Evolutionary conservation across 371 early-diverging fungal species (phyloP).

Genomic region (Saksenaea vasiformis): DNA sequence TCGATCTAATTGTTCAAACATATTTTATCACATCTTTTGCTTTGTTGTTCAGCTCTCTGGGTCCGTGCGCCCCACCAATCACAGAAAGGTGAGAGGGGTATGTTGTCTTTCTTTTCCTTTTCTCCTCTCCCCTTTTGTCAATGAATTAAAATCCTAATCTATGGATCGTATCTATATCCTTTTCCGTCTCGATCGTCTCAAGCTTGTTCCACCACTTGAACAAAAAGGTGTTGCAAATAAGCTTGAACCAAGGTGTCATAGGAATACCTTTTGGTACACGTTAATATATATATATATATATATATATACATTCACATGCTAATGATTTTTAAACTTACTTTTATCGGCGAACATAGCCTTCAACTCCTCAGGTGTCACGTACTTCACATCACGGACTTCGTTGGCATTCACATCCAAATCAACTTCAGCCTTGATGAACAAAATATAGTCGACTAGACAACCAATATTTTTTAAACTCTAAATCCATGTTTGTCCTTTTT

Average conservation of each 20-base stretch:
- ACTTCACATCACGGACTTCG: slow-evolving; percentile 78
- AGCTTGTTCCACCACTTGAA: slow-evolving; percentile 95
- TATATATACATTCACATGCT: neutral
- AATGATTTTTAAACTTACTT: slow-evolving; percentile 36
- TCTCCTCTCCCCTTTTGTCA: too few species aligned
- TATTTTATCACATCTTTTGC: neutral
- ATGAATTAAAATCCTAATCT: slow-evolving; percentile 55
- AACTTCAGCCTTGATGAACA: slow-evolving; percentile 77
- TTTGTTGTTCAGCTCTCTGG: neutral
- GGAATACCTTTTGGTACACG: slow-evolving; percentile 42
- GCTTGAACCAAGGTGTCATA: slow-evolving; percentile 96
- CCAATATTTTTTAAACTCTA: neutral
- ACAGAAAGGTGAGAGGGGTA: neutral
- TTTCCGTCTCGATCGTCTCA: slow-evolving; percentile 65
- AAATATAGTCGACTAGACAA: slow-evolving; percentile 82
- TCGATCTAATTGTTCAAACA: neutral
- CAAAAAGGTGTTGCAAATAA: slow-evolving; percentile 89
- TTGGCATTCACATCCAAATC: slow-evolving; percentile 71
- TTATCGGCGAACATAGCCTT: slow-evolving; percentile 69
- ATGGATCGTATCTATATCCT: slow-evolving; percentile 79
- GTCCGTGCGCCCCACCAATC: slow-evolving; percentile 3
- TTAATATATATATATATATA: neutral
- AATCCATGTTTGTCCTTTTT: too few species aligned
- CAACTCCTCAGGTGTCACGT: slow-evolving; percentile 80
- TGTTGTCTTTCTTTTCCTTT: neutral